phyloP scores from a whole-genome alignment of 139 green algal species.

The Tetradesmus obliquus region DNA sequence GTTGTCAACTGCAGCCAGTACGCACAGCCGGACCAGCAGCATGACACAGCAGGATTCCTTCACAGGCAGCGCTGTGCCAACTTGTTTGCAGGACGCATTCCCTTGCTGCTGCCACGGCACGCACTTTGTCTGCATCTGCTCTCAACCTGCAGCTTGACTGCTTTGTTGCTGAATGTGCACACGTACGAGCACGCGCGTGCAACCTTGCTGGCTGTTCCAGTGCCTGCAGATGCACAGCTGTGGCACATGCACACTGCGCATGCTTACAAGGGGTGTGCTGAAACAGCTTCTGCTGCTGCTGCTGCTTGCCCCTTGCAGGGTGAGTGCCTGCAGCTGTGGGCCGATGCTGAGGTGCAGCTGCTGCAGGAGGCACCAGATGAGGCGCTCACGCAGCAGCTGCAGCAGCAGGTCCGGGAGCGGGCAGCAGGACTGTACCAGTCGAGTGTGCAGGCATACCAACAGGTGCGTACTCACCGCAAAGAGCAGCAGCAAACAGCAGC shows the following conservation, averaged over 20 bases:
- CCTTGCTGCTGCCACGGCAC: background rate
- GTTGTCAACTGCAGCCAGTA: background rate
- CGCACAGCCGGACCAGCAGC: too few relatives aligned
- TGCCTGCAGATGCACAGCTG: background rate
- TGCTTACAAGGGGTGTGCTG: too few relatives aligned
- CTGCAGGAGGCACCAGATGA: constrained; percentile 48
- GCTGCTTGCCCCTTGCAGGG: constrained; percentile 48
- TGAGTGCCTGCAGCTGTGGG: constrained; percentile 67
- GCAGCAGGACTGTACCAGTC: constrained; percentile 51
- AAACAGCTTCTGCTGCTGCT: background rate
- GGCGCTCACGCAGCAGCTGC: constrained; percentile 44
- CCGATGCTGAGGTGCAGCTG: constrained; percentile 50
- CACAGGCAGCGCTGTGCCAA: background rate
- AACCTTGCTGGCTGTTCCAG: too few relatives aligned
- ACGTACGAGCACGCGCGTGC: too few relatives aligned
- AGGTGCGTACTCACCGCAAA: constrained; percentile 39
- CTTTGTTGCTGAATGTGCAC: too few relatives aligned
- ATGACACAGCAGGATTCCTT: too few relatives aligned
- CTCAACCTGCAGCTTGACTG: too few relatives aligned
- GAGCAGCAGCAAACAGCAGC: background rate
- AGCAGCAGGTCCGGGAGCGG: background rate
- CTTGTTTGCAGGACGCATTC: background rate
- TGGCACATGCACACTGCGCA: too few relatives aligned
- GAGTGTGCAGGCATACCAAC: constrained; percentile 58
- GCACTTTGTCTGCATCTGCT: too few relatives aligned